These are phyloP conservation scores for Zygosaccharomyces sapae DNA, from an alignment of 1,139 yeast genomes.

Conservation along the genomic window DNA sequence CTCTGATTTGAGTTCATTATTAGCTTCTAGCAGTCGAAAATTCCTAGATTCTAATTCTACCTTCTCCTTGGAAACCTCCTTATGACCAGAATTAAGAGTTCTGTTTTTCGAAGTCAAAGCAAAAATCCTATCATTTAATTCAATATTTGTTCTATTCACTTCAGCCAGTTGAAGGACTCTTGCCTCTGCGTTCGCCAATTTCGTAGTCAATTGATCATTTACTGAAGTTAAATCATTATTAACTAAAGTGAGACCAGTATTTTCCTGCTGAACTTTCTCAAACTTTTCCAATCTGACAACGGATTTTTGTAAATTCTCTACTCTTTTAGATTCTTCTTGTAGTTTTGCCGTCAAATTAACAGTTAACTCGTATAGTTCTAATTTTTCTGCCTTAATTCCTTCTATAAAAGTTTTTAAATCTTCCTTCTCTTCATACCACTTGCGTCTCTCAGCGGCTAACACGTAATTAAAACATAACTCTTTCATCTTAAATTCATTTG, in stretches of 20 bases:
- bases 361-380: background rate
- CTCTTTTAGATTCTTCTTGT: background rate
- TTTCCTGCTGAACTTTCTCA: constrained; percentile 1
- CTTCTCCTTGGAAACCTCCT: background rate
- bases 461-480: constrained; percentile 3
- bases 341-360: background rate
- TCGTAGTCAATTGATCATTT: background rate
- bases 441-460: constrained; percentile 5
- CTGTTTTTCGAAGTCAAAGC: background rate
- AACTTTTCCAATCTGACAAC: background rate
- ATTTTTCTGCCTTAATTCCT: background rate
- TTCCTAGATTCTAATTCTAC: background rate
- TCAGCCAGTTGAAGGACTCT: background rate
- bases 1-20: background rate
- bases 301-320: background rate
- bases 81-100: background rate
- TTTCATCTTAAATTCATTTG: constrained; percentile 5
- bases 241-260: constrained; percentile 3
- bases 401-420: background rate
- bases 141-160: background rate
- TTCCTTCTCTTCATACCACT: constrained; percentile 1
- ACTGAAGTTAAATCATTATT: constrained; percentile 1
- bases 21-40: background rate
- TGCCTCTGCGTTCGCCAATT: background rate
- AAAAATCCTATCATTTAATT: background rate